phyloP scores from a whole-genome alignment of 495 filamentous ascomycete genomes.

The Aspergillus cavernicola region DNA sequence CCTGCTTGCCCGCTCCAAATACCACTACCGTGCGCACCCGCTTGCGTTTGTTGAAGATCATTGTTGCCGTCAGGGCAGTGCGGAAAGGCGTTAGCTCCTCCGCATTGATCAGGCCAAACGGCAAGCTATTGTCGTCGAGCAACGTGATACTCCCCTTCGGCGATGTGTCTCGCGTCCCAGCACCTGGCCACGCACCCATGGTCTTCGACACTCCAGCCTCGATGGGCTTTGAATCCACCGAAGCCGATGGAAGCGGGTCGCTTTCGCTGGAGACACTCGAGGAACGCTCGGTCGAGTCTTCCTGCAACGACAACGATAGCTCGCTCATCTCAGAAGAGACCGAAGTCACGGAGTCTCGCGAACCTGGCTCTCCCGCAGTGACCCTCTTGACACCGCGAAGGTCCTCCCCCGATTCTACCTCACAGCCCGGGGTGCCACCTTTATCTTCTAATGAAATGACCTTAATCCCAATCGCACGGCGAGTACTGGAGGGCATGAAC shows the following conservation, averaged over 20 bases:
- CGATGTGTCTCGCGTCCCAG: constrained; percentile 51
- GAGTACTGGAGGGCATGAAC: constrained; percentile 81
- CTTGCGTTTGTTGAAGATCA: constrained; percentile 67
- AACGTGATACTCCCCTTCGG: constrained; percentile 79
- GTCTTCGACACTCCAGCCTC: constrained; percentile 28
- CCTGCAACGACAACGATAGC: constrained; percentile 36
- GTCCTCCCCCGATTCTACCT: constrained; percentile 24
- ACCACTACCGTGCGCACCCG: constrained; percentile 69
- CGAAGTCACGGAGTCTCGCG: constrained; percentile 33
- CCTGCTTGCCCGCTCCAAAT: constrained; percentile 89
- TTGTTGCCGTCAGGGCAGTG: constrained; percentile 76
- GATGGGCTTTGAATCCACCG: constrained; percentile 34
- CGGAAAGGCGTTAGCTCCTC: constrained; percentile 88
- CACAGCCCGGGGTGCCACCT: constrained; percentile 31
- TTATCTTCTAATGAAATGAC: constrained; percentile 51
- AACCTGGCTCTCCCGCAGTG: constrained; percentile 12
- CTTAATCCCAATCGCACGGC: constrained; percentile 58
- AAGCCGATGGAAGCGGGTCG: constrained; percentile 28
- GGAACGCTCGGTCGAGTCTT: constrained; percentile 15
- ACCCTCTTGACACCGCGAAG: constrained; percentile 16
- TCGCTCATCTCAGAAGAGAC: constrained; percentile 40
- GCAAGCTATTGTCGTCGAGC: constrained; percentile 60
- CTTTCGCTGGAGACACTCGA: constrained; percentile 16
- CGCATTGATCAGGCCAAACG: constrained; percentile 78
- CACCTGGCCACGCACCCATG: constrained; percentile 37